phyloP scores from a whole-genome alignment of 495 filamentous ascomycete genomes.

The Penicillium parvum region DNA sequence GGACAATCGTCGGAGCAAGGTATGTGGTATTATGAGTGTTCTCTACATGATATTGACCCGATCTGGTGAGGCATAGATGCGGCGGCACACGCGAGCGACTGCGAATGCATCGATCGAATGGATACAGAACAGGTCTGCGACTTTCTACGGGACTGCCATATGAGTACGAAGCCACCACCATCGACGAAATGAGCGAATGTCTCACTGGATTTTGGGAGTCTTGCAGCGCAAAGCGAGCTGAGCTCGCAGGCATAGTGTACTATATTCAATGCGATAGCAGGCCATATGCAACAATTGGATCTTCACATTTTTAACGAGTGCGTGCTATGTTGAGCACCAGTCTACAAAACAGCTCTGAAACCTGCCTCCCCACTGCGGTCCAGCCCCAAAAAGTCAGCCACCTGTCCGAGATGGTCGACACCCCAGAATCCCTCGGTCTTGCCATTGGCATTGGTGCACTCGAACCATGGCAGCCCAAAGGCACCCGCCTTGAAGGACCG shows the following conservation, averaged over 20 bases:
- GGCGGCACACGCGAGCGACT: slow-evolving; percentile 9
- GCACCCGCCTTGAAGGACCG: slow-evolving; percentile 55
- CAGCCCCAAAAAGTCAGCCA: slow-evolving; percentile 58
- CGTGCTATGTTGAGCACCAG: too few relatives aligned
- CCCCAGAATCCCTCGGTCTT: slow-evolving; percentile 64
- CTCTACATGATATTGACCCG: background rate
- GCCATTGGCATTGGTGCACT: slow-evolving; percentile 56
- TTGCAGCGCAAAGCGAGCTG: too few relatives aligned
- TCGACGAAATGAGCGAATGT: slow-evolving; percentile 1
- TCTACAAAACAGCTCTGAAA: slow-evolving; percentile 28
- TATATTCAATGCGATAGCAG: too few relatives aligned
- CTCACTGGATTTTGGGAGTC: background rate
- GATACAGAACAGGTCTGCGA: slow-evolving; percentile 29
- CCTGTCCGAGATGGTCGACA: slow-evolving; percentile 63
- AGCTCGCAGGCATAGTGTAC: too few relatives aligned
- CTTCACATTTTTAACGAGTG: too few relatives aligned
- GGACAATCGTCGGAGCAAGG: background rate
- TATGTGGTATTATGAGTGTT: background rate
- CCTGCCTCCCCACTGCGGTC: slow-evolving; percentile 32
- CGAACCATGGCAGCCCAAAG: slow-evolving; percentile 72
- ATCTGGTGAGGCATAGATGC: background rate
- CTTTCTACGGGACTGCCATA: slow-evolving; percentile 29
- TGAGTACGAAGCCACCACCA: slow-evolving; percentile 14
- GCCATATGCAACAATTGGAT: too few relatives aligned
- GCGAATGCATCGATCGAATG: slow-evolving; percentile 24